A percentile compares a stretch with the other conserved stretches of the same genome.
Evolutionary conservation across 352 stramenopile species (phyloP).

Genomic region (Globisporangium nunn): DNA sequence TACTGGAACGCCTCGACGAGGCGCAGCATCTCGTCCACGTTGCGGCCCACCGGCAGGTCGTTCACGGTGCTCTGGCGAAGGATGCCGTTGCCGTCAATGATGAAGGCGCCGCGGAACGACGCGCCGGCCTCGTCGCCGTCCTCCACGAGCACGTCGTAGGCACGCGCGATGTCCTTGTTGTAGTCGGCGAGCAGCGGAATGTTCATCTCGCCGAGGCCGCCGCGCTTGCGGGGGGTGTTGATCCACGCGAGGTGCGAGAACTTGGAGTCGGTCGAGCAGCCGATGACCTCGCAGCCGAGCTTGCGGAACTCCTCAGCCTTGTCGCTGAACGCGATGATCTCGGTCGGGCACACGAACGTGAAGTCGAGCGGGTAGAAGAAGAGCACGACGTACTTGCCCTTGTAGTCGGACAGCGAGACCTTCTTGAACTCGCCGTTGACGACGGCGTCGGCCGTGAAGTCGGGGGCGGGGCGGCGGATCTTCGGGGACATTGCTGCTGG

Average conservation of each 20-base stretch:
- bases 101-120: slow-evolving; percentile 88
- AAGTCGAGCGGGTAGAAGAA: slow-evolving; percentile 92
- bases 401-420: slow-evolving; percentile 75
- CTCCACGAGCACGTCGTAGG: slow-evolving; percentile 89
- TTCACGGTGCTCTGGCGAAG: slow-evolving; percentile 88
- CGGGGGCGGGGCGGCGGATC: too few relatives aligned
- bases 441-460: slow-evolving; percentile 70
- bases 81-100: slow-evolving; percentile 88
- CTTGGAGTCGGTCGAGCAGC: slow-evolving; percentile 87
- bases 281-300: slow-evolving; percentile 82
- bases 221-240: slow-evolving; percentile 82
- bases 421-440: slow-evolving; percentile 80
- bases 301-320: slow-evolving; percentile 16
- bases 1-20: slow-evolving; percentile 92
- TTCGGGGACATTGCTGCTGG: too few relatives aligned
- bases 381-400: slow-evolving; percentile 85
- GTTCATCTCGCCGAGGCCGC: slow-evolving; percentile 89
- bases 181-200: slow-evolving; percentile 91
- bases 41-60: slow-evolving; percentile 89
- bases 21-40: slow-evolving; percentile 89
- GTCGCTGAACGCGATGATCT: slow-evolving; percentile 90
- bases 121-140: slow-evolving; percentile 73
- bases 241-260: slow-evolving; percentile 86
- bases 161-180: slow-evolving; percentile 87
- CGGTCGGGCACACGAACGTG: slow-evolving; percentile 87